Evolutionary conservation across 2,329 filamentous ascomycete genomes (phyloP).

Genomic region (Botrytis pseudocinerea): DNA sequence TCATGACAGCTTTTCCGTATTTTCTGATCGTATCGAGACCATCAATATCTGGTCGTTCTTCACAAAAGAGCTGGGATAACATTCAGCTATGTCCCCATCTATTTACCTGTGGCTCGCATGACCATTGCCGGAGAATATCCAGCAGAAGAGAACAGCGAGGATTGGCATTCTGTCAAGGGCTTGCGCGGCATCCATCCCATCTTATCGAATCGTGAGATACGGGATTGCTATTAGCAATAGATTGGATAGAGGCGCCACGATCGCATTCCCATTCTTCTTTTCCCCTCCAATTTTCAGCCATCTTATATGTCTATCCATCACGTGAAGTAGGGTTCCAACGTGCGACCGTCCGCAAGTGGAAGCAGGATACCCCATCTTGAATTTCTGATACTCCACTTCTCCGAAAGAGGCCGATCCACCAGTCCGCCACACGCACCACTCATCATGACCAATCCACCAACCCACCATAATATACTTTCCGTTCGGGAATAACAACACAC

Average conservation of each 20-base stretch:
- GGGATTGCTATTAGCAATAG: background rate
- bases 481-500: conserved; percentile 19
- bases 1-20: background rate
- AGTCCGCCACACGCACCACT: background rate
- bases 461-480: background rate
- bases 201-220: background rate
- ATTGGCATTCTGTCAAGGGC: background rate
- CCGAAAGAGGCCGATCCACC: background rate
- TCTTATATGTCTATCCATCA: background rate
- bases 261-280: background rate
- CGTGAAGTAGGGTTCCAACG: background rate
- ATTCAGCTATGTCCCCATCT: background rate
- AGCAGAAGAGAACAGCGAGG: background rate
- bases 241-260: background rate
- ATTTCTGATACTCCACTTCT: background rate
- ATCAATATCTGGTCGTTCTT: background rate
- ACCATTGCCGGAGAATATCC: background rate
- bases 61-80: background rate
- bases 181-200: background rate
- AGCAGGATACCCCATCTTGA: background rate
- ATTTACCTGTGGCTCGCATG: background rate
- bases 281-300: background rate
- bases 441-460: background rate
- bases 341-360: background rate
- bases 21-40: background rate